phyloP scores from a whole-genome alignment of 768 basidiomycete genomes.

The Suillus decipiens region DNA sequence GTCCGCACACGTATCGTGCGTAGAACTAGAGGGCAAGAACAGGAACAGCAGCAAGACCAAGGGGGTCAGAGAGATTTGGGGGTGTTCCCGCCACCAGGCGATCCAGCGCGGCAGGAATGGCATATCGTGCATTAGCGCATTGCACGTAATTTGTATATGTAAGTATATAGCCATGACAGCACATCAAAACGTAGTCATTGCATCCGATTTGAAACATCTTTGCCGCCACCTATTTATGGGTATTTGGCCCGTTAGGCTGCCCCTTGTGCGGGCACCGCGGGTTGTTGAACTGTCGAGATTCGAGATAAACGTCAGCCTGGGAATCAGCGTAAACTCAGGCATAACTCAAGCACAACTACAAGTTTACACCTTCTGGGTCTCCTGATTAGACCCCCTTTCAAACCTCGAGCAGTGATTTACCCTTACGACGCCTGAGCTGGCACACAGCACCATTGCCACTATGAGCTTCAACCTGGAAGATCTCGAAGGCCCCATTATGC shows the following conservation, averaged over 20 bases:
- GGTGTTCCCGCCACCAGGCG: conserved; percentile 61
- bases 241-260: not conserved
- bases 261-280: conserved; percentile 3
- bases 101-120: conserved; percentile 69
- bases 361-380: not conserved
- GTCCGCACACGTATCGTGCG: conserved; percentile 78
- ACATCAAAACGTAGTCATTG: not conserved
- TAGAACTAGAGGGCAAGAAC: conserved; percentile 66
- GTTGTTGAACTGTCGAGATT: conserved; percentile 5
- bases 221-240: not conserved
- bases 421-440: conserved; percentile 5
- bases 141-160: not conserved
- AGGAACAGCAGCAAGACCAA: conserved; percentile 39
- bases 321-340: not conserved
- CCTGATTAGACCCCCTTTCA: not conserved
- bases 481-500: conserved; percentile 62
- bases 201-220: not conserved
- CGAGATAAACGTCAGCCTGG: conserved; percentile 8
- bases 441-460: conserved; percentile 9
- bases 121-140: conserved; percentile 51
- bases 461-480: conserved; percentile 57
- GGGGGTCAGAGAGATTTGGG: conserved; percentile 42
- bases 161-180: conserved; percentile 1
- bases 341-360: not conserved
- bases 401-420: not conserved